These are phyloP conservation scores for Neofusicoccum ribis DNA, from an alignment of 2,329 filamentous ascomycete genomes.

Conservation along the genomic window DNA sequence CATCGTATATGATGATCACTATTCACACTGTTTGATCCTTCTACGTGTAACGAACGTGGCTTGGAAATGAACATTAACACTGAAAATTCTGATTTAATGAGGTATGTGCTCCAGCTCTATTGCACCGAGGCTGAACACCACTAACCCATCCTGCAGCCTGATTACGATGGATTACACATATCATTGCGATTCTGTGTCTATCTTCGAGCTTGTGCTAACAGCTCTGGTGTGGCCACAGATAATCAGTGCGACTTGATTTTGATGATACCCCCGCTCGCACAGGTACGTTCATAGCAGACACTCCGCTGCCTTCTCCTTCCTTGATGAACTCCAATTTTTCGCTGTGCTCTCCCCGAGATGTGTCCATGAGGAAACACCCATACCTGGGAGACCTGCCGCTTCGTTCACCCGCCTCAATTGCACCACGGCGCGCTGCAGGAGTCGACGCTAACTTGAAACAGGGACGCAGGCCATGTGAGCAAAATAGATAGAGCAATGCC, in stretches of 20 bases:
- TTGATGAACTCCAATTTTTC: constrained; percentile 63
- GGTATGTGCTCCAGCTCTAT: constrained; percentile 40
- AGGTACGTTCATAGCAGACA: not conserved
- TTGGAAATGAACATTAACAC: constrained; percentile 60
- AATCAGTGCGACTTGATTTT: not conserved
- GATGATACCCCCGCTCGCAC: constrained; percentile 21
- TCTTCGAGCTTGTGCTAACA: constrained; percentile 20
- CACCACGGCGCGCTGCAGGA: not conserved
- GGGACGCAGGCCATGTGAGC: not conserved
- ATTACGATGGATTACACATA: constrained; percentile 34
- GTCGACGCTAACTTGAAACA: not conserved
- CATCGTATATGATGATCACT: constrained; percentile 63
- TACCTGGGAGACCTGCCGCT: constrained; percentile 67
- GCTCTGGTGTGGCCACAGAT: constrained; percentile 20
- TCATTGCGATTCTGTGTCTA: constrained; percentile 21
- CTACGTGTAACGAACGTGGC: constrained; percentile 48
- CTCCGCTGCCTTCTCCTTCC: constrained; percentile 24
- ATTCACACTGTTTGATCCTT: constrained; percentile 71
- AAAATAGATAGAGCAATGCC: not conserved
- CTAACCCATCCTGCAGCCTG: constrained; percentile 36
- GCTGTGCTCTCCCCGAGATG: constrained; percentile 66
- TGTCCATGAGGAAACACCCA: constrained; percentile 59
- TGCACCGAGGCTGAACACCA: not conserved
- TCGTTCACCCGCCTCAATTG: not conserved
- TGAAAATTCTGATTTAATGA: constrained; percentile 74